phyloP scores from a whole-genome alignment of 169 alveolate species.

The Sarcocystis neurona region DNA sequence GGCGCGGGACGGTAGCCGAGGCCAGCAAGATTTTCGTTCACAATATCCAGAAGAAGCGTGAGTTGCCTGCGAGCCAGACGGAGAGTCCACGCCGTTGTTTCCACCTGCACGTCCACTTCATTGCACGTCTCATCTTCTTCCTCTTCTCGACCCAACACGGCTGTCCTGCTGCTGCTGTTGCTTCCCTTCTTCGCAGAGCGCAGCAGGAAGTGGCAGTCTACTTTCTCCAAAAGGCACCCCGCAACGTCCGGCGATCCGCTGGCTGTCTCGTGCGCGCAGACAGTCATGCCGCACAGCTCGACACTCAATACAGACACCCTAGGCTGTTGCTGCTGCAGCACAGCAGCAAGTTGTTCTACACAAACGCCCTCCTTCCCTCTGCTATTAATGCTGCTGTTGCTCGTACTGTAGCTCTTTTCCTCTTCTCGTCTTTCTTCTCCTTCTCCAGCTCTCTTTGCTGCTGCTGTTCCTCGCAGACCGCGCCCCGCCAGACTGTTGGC shows the following conservation, averaged over 20 bases:
- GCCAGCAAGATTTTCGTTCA: constrained; percentile 64
- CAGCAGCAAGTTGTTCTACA: constrained; percentile 55
- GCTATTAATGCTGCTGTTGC: too few relatives aligned
- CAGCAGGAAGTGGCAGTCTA: constrained; percentile 32
- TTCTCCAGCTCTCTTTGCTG: neutral
- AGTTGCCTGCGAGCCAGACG: constrained; percentile 58
- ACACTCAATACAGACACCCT: constrained; percentile 38
- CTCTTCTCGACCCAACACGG: neutral
- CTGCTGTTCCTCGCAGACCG: neutral
- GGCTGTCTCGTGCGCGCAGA: constrained; percentile 25
- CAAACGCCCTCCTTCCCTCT: too few relatives aligned
- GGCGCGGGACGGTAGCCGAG: constrained; percentile 54
- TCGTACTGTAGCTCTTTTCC: constrained; percentile 5
- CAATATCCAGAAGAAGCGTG: constrained; percentile 54
- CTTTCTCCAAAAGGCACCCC: constrained; percentile 56
- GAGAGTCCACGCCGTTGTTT: constrained; percentile 57
- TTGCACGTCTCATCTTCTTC: too few relatives aligned
- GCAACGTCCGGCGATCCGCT: neutral
- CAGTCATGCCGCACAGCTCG: constrained; percentile 57
- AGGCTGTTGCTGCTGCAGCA: too few relatives aligned
- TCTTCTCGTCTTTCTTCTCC: neutral
- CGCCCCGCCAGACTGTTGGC: neutral
- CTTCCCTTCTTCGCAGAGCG: too few relatives aligned
- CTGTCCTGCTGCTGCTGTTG: too few relatives aligned
- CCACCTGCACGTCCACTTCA: constrained; percentile 28